Conservation (phyloP, 176 grass and related monocot genomes). For the Ananas comosus region DNA sequence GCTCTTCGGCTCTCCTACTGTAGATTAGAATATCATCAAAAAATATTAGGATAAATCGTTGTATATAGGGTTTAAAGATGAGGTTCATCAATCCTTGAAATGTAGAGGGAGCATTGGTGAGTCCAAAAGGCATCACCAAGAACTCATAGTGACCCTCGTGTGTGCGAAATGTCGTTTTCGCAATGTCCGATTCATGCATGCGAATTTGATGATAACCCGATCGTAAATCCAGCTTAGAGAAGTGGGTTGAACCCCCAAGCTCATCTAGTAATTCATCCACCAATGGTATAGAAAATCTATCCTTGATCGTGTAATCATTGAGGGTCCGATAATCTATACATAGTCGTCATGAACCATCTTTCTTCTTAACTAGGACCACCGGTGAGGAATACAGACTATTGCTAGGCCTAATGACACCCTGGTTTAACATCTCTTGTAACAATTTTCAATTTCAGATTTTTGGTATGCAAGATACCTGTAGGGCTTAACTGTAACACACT, state of each 20-base stretch:
- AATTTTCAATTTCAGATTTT: constrained; percentile 2
- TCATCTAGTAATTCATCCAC: neutral
- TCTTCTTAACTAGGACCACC: too few relatives aligned
- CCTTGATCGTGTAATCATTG: neutral
- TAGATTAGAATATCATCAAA: neutral
- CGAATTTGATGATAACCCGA: neutral
- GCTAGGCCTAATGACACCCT: neutral
- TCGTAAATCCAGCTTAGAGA: neutral
- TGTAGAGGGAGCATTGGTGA: neutral
- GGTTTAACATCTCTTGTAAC: neutral
- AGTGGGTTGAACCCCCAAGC: neutral
- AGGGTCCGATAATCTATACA: constrained; percentile 8
- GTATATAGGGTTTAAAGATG: neutral
- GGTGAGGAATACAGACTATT: constrained; percentile 3
- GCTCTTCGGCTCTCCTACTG: too few relatives aligned
- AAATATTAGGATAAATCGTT: neutral
- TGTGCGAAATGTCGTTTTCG: neutral
- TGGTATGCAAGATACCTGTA: constrained; percentile 7
- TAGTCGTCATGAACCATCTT: too few relatives aligned
- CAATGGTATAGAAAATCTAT: neutral
- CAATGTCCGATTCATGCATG: neutral
- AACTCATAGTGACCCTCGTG: neutral
- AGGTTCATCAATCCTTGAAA: neutral
- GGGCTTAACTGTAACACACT: too few relatives aligned
- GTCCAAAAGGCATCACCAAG: neutral